Evolutionary conservation across 257 asterid species (phyloP).

Genomic region (Datura wrightii): DNA sequence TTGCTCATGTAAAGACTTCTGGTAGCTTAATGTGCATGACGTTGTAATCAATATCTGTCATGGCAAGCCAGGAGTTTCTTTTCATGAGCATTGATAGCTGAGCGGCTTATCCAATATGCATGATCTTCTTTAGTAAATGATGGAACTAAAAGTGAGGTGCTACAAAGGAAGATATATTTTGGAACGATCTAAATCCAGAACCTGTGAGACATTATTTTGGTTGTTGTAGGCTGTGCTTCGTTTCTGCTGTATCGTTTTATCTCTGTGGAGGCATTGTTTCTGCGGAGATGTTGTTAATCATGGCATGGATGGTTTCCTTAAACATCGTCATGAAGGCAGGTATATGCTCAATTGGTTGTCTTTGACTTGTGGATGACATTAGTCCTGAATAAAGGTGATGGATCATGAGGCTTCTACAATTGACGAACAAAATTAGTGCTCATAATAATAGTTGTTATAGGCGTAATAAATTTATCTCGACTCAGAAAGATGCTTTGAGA

Average conservation of each 20-base stretch:
- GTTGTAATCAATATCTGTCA: neutral
- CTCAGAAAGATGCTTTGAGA: neutral
- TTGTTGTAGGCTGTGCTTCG: neutral
- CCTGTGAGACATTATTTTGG: neutral
- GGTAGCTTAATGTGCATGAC: constrained; percentile 38
- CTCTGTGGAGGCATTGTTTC: neutral
- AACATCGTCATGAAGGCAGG: neutral
- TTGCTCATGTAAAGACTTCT: constrained; percentile 61
- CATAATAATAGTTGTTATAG: neutral
- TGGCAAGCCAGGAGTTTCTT: neutral
- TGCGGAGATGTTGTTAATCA: neutral
- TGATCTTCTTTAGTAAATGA: neutral
- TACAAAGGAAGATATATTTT: neutral
- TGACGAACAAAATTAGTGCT: neutral
- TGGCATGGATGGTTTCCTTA: neutral
- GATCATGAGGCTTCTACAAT: neutral
- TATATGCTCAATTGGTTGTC: neutral
- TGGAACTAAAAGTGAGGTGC: neutral
- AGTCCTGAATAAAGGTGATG: neutral
- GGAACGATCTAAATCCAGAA: neutral
- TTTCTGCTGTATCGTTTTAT: neutral
- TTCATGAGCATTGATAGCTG: neutral
- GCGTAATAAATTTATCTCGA: neutral
- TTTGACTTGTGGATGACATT: neutral
- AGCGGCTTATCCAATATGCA: neutral